Base-by-base conservation (phyloP, 106 monocot genomes). In the Dendrobium catenatum region DNA sequence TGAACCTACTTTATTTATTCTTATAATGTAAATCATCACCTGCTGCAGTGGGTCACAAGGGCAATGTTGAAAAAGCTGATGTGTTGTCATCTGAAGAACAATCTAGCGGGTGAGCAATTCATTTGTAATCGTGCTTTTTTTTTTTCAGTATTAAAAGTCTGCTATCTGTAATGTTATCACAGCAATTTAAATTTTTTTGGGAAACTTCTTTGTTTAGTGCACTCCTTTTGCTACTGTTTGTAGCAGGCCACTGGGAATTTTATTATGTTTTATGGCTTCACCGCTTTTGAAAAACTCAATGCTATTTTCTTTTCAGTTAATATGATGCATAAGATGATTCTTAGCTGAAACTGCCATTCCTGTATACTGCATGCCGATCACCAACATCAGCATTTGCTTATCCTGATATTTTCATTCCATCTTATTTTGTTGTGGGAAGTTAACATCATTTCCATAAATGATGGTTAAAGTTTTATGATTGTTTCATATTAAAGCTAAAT, bases 91-190 rank as follows among this genome's bases (percentile, higher is more conserved):
- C 42, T 43, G 55, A 81, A 40, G 40, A 81, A 81, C 48, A 43
- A 7, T 10, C 55, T n/a, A 41, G 42, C 72, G 70, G 55, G 85
- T 85, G 72, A 81, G 85, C 59, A 59, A 22, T 61, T 22, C 22
- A 61, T 61, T 20, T 4, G 61, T 61, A 61, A 1, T 44, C 43
- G 9, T 44, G 19, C n/a, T 19, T 42, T 76, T 18, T 31, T 26
- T 27, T 48, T 49, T 26, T 74, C 42, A 29, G 9, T 16, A 76
- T 76, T 18, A 76, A 24, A 48, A 49, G 46, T 24, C 20, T 43
- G 42, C 10, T 13, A 49, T 76, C 42, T 74, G 42, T 20, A 44
- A 37, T 37, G 24, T 66, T 26, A 66, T 51, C 4, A 68, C 68
- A 26, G 2, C 5, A 17, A 37, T 15, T 66, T 70, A 0, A 10